phyloP scores from a whole-genome alignment of 345 rosid genomes.

The Ricinus communis region DNA sequence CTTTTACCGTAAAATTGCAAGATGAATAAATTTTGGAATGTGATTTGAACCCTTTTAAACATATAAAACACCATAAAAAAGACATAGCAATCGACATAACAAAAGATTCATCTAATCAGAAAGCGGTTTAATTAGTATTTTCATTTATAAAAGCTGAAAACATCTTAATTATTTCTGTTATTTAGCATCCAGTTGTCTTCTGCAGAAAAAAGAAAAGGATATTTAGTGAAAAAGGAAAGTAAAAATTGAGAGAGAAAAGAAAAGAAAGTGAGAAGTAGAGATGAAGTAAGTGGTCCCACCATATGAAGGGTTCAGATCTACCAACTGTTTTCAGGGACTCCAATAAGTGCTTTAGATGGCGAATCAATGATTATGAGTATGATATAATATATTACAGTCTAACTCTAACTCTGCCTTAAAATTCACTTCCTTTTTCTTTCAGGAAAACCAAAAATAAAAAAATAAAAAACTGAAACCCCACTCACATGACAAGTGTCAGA shows the following conservation, averaged over 20 bases:
- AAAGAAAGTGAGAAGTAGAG: not conserved
- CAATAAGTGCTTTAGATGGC: conserved; percentile 32
- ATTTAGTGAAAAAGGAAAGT: not conserved
- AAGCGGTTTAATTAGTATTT: too few species aligned
- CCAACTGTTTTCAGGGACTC: conserved; percentile 26
- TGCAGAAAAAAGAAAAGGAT: too few species aligned
- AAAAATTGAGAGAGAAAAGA: not conserved
- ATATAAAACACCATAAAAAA: too few species aligned
- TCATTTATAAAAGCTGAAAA: too few species aligned
- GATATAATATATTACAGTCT: too few species aligned
- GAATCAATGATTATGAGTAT: conserved; percentile 27
- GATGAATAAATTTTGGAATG: too few species aligned
- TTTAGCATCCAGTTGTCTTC: too few species aligned
- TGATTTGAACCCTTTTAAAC: too few species aligned
- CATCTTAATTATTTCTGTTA: too few species aligned
- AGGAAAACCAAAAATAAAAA: not conserved
- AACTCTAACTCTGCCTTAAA: conserved; percentile 23
- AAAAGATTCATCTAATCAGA: too few species aligned
- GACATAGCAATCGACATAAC: too few species aligned
- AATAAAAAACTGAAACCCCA: conserved; percentile 28
- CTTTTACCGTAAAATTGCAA: too few species aligned
- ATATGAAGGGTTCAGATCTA: conserved; percentile 29
- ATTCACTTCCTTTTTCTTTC: conserved; percentile 10
- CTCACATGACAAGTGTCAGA: conserved; percentile 59
- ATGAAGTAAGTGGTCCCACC: conserved; percentile 4